Conservation (phyloP, 2,329 filamentous ascomycete species). For the Fusarium coffeatum region DNA sequence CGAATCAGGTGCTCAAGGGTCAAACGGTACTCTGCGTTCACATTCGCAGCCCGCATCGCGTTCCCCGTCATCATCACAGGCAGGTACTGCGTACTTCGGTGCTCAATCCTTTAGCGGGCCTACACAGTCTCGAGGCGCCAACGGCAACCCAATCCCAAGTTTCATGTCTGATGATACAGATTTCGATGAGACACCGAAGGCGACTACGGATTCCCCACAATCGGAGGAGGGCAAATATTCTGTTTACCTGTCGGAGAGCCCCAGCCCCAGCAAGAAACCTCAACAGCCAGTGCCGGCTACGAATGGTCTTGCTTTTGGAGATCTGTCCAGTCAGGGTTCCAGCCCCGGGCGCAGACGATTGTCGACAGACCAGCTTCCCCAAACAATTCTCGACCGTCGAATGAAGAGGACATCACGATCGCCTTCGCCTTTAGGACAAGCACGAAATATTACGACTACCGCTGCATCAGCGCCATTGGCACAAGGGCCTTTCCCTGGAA, state of each 20-base stretch:
- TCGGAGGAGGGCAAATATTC: conserved; percentile 58
- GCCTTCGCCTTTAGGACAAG: conserved; percentile 66
- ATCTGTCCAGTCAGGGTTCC: conserved; percentile 54
- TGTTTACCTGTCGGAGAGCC: conserved; percentile 45
- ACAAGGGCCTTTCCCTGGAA: conserved; percentile 53
- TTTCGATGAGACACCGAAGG: conserved; percentile 58
- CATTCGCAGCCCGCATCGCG: conserved; percentile 74
- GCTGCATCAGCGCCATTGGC: conserved; percentile 55
- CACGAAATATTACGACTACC: conserved; percentile 57
- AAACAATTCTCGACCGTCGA: conserved; percentile 64
- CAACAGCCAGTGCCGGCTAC: conserved; percentile 44
- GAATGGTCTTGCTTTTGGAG: conserved; percentile 61
- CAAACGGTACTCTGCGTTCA: conserved; percentile 69
- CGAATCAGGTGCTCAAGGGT: conserved; percentile 59
- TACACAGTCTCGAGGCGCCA: conserved; percentile 55
- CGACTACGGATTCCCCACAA: conserved; percentile 58
- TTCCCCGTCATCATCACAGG: conserved; percentile 50
- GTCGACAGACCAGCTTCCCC: conserved; percentile 66
- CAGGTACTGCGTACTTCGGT: conserved; percentile 42
- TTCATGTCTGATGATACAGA: conserved; percentile 68
- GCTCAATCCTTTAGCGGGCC: conserved; percentile 54
- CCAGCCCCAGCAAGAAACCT: conserved; percentile 46
- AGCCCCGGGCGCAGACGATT: conserved; percentile 58
- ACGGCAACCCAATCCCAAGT: conserved; percentile 64
- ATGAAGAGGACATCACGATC: conserved; percentile 67